Conservation (phyloP, 2,329 filamentous ascomycete species). For the Polychaeton citri region DNA sequence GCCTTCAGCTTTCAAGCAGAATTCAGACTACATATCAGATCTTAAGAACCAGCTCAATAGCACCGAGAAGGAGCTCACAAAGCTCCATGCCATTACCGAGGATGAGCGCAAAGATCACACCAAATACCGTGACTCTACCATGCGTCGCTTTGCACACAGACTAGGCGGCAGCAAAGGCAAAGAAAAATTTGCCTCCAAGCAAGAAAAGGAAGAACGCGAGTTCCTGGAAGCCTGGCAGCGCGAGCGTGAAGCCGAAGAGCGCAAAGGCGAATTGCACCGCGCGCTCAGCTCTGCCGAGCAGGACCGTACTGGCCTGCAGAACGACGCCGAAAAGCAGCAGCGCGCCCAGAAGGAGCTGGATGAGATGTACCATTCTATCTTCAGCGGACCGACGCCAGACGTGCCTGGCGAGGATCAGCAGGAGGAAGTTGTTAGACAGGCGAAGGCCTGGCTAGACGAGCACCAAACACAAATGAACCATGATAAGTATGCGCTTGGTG, state of each 20-base stretch:
- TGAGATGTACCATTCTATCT: conserved; percentile 40
- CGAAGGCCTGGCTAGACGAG: conserved; percentile 26
- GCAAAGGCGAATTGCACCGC: conserved; percentile 26
- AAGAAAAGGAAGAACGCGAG: conserved; percentile 41
- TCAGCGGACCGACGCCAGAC: conserved; percentile 38
- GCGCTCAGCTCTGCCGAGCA: conserved; percentile 29
- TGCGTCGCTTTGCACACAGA: conserved; percentile 40
- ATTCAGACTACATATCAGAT: conserved; percentile 32
- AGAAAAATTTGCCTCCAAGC: conserved; percentile 36
- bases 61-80: conserved; percentile 25
- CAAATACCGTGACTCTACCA: conserved; percentile 39
- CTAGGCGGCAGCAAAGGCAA: conserved; percentile 31
- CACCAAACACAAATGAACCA: conserved; percentile 24
- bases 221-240: conserved; percentile 41
- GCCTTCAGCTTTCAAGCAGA: conserved; percentile 31
- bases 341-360: conserved; percentile 36
- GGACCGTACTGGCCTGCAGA: conserved; percentile 25
- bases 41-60: conserved; percentile 29
- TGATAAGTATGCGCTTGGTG: conserved; percentile 28
- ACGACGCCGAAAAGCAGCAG: conserved; percentile 21
- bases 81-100: conserved; percentile 28
- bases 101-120: conserved; percentile 40
- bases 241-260: conserved; percentile 32
- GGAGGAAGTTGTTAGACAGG: conserved; percentile 26
- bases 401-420: conserved; percentile 41